Base-by-base conservation (phyloP, 108 stramenopile species). In the Pelagomonas calceolata region DNA sequence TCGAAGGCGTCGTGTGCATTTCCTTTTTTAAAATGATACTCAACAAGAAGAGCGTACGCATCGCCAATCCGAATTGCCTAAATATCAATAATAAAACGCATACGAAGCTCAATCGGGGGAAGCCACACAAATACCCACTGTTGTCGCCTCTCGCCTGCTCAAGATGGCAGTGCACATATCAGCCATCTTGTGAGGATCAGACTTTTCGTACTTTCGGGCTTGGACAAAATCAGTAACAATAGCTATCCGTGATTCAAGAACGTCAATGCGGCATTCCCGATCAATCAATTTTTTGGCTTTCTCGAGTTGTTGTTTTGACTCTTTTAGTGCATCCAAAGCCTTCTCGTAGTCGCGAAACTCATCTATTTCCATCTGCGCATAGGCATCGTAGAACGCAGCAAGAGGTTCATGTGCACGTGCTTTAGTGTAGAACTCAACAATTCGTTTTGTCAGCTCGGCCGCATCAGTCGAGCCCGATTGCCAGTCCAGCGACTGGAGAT, bases 311-410 rank as follows among this genome's bases (percentile, higher is more conserved):
- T 81, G 84, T 0, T 30, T 64, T 34, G 88, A 86, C 71, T 90
- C 86, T 37, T 80, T 82, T 21, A 89, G 79, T 10, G 86, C 87
- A 0, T 75, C 76, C 10, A 84, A 15, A 0, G 86, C 84, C 71
- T 87, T 87, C 18, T 82, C 84, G 68, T 90, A 90, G 72, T 89
- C 75, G 7, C 86, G 68, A 46, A 75, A 85, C 65, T 88, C 83
- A 51, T 89, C 87, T 32, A 87, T 85, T 66, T 84, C 88, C 65
- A 85, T 69, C 66, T 84, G 75, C 7, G 88, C 82, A 68, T 87
- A 88, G 26, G 84, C 81, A 34, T 87, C 87, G 67, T 78, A 88
- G 67, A 87, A 90, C 30, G 72, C 74, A 32, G 83, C 70, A 16
- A 90, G 81, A 70, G 84, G 84, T 36, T 75, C 73, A 67, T 70